Conservation (phyloP, 768 basidiomycete species). For the Boletus barrowsii region DNA sequence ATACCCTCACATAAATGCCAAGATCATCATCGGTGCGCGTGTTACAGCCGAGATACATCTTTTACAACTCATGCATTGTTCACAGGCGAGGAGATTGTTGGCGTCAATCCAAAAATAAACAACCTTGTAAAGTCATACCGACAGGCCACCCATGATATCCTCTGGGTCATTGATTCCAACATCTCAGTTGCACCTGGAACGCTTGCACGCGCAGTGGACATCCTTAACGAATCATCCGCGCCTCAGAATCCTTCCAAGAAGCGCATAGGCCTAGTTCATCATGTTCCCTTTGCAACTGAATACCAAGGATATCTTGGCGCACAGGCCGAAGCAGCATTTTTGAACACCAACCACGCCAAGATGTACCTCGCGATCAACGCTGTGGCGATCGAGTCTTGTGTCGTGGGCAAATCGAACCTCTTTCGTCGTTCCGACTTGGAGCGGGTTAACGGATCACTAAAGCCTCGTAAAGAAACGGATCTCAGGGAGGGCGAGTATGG, state of each 20-base stretch:
- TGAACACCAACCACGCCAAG: conserved; percentile 97
- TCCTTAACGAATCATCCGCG: conserved; percentile 49
- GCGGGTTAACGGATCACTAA: conserved; percentile 63
- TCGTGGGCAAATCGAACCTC: conserved; percentile 94
- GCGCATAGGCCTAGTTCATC: conserved; percentile 86
- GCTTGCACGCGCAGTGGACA: conserved; percentile 80
- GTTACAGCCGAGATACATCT: background rate
- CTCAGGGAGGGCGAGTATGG: conserved; percentile 40
- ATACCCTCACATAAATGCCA: conserved; percentile 73
- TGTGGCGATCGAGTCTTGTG: conserved; percentile 87
- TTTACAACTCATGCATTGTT: background rate
- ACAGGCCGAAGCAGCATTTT: conserved; percentile 85
- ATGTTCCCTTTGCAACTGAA: conserved; percentile 85
- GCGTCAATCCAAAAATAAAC: conserved; percentile 97
- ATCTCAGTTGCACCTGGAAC: conserved; percentile 75
- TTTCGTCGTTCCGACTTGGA: conserved; percentile 90
- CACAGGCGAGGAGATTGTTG: conserved; percentile 77
- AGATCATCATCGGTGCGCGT: conserved; percentile 69
- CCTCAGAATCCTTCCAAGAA: conserved; percentile 34
- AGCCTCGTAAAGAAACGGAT: conserved; percentile 36
- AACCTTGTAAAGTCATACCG: conserved; percentile 86
- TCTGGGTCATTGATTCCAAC: conserved; percentile 99
- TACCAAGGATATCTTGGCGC: conserved; percentile 73
- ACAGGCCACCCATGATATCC: conserved; percentile 78
- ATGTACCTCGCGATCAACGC: conserved; percentile 97